Conservation (phyloP, 164 flowering plant species). For the Tinospora cordifolia region DNA sequence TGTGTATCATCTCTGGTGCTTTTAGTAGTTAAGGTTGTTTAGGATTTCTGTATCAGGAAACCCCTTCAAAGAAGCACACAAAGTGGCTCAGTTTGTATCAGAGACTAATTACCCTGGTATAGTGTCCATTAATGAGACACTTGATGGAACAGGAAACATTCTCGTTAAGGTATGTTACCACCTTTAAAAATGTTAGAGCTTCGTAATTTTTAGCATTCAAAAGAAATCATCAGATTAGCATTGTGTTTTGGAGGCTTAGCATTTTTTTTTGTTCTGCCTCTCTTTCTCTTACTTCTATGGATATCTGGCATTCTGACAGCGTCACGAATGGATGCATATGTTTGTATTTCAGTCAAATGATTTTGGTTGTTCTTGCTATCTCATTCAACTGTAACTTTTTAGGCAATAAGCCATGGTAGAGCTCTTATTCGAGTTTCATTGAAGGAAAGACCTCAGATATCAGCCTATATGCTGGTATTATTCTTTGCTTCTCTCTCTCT, state of each 20-base stretch:
- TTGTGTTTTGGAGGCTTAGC: neutral
- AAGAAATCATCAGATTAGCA: neutral
- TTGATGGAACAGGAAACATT: constrained; percentile 27
- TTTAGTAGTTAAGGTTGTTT: constrained; percentile 7
- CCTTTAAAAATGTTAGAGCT: neutral
- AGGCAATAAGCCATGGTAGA: constrained; percentile 57
- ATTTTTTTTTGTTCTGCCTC: neutral
- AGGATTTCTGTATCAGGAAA: constrained; percentile 36
- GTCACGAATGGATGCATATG: neutral
- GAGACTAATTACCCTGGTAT: constrained; percentile 66
- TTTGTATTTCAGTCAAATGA: neutral
- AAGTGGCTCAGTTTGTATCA: constrained; percentile 33
- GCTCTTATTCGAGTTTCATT: constrained; percentile 72
- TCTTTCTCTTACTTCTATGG: neutral
- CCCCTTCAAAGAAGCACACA: constrained; percentile 74
- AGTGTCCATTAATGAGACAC: constrained; percentile 36
- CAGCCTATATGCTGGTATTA: constrained; percentile 71
- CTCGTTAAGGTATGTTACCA: constrained; percentile 48
- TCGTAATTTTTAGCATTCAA: neutral
- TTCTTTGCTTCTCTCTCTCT: neutral
- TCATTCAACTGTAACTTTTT: neutral
- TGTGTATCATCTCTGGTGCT: constrained; percentile 4
- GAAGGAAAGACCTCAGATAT: constrained; percentile 31
- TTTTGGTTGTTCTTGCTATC: neutral
- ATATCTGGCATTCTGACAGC: neutral